Evolutionary conservation across 2,329 filamentous ascomycete genomes (phyloP), one percentile per base, ranked within the genome.

Genomic region (Fusarium xyrophilum): DNA sequence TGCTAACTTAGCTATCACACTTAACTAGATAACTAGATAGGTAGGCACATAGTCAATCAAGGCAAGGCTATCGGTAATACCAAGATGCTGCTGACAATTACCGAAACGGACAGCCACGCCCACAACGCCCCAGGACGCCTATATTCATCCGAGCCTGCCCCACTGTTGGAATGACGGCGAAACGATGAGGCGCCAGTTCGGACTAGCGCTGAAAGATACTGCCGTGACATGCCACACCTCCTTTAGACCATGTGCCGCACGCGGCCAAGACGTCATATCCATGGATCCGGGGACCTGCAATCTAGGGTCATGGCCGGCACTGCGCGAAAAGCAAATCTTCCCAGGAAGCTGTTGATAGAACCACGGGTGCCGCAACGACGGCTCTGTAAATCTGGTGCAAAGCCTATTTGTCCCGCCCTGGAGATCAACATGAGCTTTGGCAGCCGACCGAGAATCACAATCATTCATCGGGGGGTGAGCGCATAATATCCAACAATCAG

Each of bases 251-350:
- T 73, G 69, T 74, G 72, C 70, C 69, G 72, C 69, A 69, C 60
- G 52, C 59, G 70, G 69, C 70, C 63, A 73, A 72, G 69, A 74
- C 72, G 72, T 74, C 72, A 74, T 74, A 66, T 46, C 56, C 53
- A 63, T 74, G 67, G 72, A 65, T 62, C 67, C 43, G 67, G 69
- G 71, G 69, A 67, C 71, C 65, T 68, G 48, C 47, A 64, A 71
- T 60, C 61, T 65, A 68, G 69, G 63, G 61, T 60, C 60, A 60
- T 65, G 63, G 65, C 59, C 70, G 72, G 72, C 70, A 74, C 65
- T 74, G 72, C 56, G 62, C 40, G 69, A 74, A 72, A 74, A 74
- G 72, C 72, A 74, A 74, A 72, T 65, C 55, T 63, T 70, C 63
- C 68, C 60, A 65, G 65, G 56, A 50, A 25, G 30, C 50, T 53